phyloP scores from a whole-genome alignment of 495 filamentous ascomycete species.

The Monascus purpureus region DNA sequence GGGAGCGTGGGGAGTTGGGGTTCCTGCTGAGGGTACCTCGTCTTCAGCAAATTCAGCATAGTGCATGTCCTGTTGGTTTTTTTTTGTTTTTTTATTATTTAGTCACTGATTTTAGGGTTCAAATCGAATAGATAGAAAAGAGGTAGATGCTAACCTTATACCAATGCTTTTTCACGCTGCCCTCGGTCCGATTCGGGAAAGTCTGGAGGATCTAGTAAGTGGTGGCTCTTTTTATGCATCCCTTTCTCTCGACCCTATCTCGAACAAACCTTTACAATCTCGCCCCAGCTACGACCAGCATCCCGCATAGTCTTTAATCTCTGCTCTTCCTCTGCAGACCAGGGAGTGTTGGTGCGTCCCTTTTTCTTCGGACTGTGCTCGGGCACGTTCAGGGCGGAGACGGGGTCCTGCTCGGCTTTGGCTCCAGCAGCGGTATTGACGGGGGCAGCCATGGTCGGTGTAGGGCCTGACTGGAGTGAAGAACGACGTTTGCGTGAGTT shows the following conservation, averaged over 20 bases:
- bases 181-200: slow-evolving; percentile 86
- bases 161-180: slow-evolving; percentile 99
- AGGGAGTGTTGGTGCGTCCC: slow-evolving; percentile 91
- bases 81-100: slow-evolving; percentile 13
- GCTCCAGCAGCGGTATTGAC: slow-evolving; percentile 12
- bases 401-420: slow-evolving; percentile 19
- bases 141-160: slow-evolving; percentile 59
- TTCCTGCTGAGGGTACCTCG: slow-evolving; percentile 50
- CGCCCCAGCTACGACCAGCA: slow-evolving; percentile 84
- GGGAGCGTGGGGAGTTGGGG: background rate
- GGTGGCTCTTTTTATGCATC: background rate
- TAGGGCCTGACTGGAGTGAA: slow-evolving; percentile 20
- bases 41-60: slow-evolving; percentile 98
- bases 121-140: slow-evolving; percentile 3
- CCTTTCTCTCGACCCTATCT: background rate
- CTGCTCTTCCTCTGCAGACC: slow-evolving; percentile 91
- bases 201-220: slow-evolving; percentile 37
- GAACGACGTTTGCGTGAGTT: slow-evolving; percentile 34
- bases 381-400: slow-evolving; percentile 13
- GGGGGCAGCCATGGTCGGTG: slow-evolving; percentile 20
- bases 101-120: slow-evolving; percentile 1
- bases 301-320: slow-evolving; percentile 87
- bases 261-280: slow-evolving; percentile 76
- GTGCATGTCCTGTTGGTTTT: slow-evolving; percentile 72
- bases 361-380: slow-evolving; percentile 63